A percentile compares a stretch with the other conserved stretches of the same genome.
Conservation (phyloP, 83 land plant species). For the Larix sibirica region DNA sequence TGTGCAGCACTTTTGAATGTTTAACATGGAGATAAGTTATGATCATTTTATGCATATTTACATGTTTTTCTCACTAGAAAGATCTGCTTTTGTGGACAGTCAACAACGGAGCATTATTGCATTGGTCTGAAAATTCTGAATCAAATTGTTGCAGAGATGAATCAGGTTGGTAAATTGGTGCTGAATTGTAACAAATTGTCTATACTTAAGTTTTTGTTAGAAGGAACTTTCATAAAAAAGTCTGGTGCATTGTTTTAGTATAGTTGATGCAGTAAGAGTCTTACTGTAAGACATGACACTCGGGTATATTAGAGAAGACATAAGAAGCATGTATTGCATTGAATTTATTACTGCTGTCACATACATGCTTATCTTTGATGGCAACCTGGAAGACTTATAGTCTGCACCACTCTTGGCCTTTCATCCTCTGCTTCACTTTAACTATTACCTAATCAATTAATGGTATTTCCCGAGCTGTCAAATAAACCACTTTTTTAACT, state of each 20-base stretch:
- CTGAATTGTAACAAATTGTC: neutral
- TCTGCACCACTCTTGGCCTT: too few relatives aligned
- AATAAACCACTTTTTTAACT: neutral
- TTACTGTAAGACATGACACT: neutral
- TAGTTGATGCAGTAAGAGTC: neutral
- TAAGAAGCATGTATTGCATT: neutral
- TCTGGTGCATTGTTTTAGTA: neutral
- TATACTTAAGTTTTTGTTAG: neutral
- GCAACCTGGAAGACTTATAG: too few relatives aligned
- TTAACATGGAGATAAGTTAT: neutral
- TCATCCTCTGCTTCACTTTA: neutral
- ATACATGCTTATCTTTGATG: neutral
- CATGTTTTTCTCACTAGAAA: neutral
- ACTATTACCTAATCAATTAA: neutral
- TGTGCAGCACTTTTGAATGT: neutral
- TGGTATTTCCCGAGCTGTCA: neutral
- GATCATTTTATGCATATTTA: neutral
- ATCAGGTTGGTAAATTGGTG: constrained; percentile 56
- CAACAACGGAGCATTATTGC: constrained; percentile 72
- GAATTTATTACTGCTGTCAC: neutral
- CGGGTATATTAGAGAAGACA: neutral
- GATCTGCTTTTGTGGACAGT: constrained; percentile 37
- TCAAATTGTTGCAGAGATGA: constrained; percentile 96
- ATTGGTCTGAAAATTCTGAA: constrained; percentile 92
- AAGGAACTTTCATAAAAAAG: neutral